Evolutionary conservation across 805 yeast genomes (phyloP), one percentile per base, ranked within the genome.

Genomic region (Teunomyces stri): DNA sequence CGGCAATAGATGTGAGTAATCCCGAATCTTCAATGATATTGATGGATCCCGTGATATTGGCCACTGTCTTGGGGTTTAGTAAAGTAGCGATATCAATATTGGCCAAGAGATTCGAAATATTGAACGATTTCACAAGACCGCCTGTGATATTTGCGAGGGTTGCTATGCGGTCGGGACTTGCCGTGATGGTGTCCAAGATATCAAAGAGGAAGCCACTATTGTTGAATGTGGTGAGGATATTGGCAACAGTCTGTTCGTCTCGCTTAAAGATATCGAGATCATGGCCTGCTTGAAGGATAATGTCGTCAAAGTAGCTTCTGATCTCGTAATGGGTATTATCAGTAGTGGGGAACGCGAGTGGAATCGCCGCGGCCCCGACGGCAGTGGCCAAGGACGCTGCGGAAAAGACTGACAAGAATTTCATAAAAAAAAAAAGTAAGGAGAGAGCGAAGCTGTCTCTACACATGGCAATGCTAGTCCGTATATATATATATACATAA

Each of bases 111-210:
- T 36, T 30, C 5, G 49, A 28, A 7, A 41, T 37, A 37, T 30
- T 40, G 11, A 18, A n/a, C 15, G 44, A 27, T 16, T 51, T 38
- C 22, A 67, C 38, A 5, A 60, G 41, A 21, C 33, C 49, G 1
- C 57, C 62, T n/a, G 76, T 70, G 15, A 50, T 25, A 44, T 71
- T 70, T 21, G 71, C 69, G 36, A 72, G 44, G 40, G 45, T 45
- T 42, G 54, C 51, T 38, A 70, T 59, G 40, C 68, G 49, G 9
- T 44, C 41, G 6, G 70, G 68, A 48, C 59, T 53, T 35, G 58
- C 67, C 4, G 70, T 72, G 18, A 68, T 57, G 27, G 59, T 63
- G 48, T 72, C 74, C 42, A 72, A 60, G n/a, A 60, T 60, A 11
- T 52, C 53, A 54, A 64, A 72, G 35, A 72, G 49, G 18, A 72